Percentiles rank a stretch among this genome's conserved stretches.
Evolutionary conservation across 2,329 filamentous ascomycete genomes (phyloP).

Genomic region (Pyrenochaeta sp.): DNA sequence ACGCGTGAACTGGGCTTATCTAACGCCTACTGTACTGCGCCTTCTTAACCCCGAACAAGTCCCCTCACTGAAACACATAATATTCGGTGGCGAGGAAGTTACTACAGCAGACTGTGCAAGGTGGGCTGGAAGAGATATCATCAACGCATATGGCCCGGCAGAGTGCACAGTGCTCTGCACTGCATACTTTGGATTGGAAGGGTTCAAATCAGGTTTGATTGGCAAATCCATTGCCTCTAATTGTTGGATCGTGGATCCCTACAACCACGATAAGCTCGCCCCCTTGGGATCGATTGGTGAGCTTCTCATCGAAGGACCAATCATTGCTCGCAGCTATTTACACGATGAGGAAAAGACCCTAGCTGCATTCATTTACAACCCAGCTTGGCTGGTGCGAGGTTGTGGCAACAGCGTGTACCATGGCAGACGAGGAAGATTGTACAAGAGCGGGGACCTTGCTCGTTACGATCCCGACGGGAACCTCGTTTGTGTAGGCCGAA

Average conservation of each 20-base stretch:
- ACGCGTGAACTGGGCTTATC: slow-evolving; percentile 42
- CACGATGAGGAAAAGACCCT: slow-evolving; percentile 22
- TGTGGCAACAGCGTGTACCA: neutral
- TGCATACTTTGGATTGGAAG: too few relatives aligned
- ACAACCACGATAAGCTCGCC: slow-evolving; percentile 27
- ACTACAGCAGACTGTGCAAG: too few relatives aligned
- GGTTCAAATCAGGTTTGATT: too few relatives aligned
- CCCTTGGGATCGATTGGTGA: slow-evolving; percentile 48
- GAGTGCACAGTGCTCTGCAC: too few relatives aligned
- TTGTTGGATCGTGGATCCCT: slow-evolving; percentile 46
- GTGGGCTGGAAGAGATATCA: too few relatives aligned
- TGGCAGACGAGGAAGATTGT: neutral
- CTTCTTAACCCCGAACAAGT: slow-evolving; percentile 51
- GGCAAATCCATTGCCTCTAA: slow-evolving; percentile 55
- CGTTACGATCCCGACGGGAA: slow-evolving; percentile 25
- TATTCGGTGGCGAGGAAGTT: neutral
- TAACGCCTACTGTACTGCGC: slow-evolving; percentile 64
- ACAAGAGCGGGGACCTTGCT: slow-evolving; percentile 27
- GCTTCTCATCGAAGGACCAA: slow-evolving; percentile 65
- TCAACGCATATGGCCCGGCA: too few relatives aligned
- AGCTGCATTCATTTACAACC: slow-evolving; percentile 60
- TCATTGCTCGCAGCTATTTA: slow-evolving; percentile 38
- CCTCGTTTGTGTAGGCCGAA: slow-evolving; percentile 60
- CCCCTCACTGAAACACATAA: slow-evolving; percentile 51
- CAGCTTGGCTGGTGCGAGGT: slow-evolving; percentile 30